Base-by-base conservation (phyloP, 1,139 yeast genomes). In the Schwanniomyces etchellsii region DNA sequence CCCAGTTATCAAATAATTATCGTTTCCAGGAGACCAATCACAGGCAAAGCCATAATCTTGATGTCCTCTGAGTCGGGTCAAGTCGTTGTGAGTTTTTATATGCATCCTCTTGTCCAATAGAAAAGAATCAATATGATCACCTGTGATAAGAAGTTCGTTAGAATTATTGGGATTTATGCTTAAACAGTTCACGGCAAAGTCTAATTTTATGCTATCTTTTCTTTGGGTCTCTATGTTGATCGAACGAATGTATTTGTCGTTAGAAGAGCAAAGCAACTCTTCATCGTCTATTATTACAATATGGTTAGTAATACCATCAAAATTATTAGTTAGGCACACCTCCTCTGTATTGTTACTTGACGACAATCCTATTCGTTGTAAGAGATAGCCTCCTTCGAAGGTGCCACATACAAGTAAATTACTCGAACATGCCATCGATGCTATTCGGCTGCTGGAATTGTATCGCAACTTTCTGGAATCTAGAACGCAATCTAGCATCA, bases 21-120 rank as follows among this genome's bases (percentile, higher is more conserved):
- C 73, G 38, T 67, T 56, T 3, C 38, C 34, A 2, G 60, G 56
- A 4, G 64, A 58, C 83, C 83, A 77, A 37, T 76, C 82, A 46
- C 81, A 76, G 28, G 78, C 64, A 43, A 77, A 77, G 3, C 79
- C 73, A 44, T 50, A 75, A 44, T 77, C 83, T 28, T 52, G 49
- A 46, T 77, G 83, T 3, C 78, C 80, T 14, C 35, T 34, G 22
- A 68, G 48, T 17, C 27, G 44, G 21, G 16, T 39, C 35, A 27
- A 48, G 34, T 23, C 39, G 28, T 20, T 32, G 34, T 42, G 32
- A 5, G 38, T 35, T 15, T 40, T 35, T 16, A 33, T 31, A 5
- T 35, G 38, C 7, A 50, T 35, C 33, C 78, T 46, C 11, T 58
- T 52, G 45, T 77, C 84, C 3, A 70, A 30, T 3, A 77, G 57